phyloP scores from a whole-genome alignment of 345 rosid genomes.

The Brassica carinata region DNA sequence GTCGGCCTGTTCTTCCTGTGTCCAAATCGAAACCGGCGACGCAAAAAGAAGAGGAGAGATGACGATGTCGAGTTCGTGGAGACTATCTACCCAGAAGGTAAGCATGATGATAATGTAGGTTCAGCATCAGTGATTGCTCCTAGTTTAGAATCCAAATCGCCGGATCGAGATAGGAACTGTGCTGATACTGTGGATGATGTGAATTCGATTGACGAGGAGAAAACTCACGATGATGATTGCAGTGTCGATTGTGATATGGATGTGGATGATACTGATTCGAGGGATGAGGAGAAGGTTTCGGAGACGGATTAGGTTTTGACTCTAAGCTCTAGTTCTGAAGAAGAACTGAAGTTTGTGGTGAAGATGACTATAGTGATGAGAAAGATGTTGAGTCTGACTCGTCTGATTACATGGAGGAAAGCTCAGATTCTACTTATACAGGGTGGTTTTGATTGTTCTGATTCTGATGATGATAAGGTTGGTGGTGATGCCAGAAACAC shows the following conservation, averaged over 20 bases:
- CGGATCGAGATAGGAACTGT: slow-evolving; percentile 3
- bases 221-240: neutral
- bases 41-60: neutral
- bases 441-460: slow-evolving; percentile 31
- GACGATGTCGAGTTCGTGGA: slow-evolving; percentile 6
- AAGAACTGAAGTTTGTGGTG: slow-evolving; percentile 5
- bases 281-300: neutral
- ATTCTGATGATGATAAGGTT: slow-evolving; percentile 28
- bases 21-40: neutral
- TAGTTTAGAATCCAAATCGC: slow-evolving; percentile 8
- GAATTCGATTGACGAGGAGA: neutral
- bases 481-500: neutral
- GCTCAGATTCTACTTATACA: slow-evolving; percentile 15
- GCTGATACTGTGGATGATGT: neutral
- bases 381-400: slow-evolving; percentile 27
- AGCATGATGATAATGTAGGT: slow-evolving; percentile 11
- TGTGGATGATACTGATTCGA: slow-evolving; percentile 6
- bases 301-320: slow-evolving; percentile 11
- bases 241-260: no score
- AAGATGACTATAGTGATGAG: slow-evolving; percentile 18
- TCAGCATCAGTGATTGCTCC: slow-evolving; percentile 14
- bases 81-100: slow-evolving; percentile 1
- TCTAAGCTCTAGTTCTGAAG: slow-evolving; percentile 14
- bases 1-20: slow-evolving; percentile 58
- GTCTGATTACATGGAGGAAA: slow-evolving; percentile 23